Evolutionary conservation across 1,284 basidiomycete genomes (phyloP).

Genomic region (Fomitopsis betulina): DNA sequence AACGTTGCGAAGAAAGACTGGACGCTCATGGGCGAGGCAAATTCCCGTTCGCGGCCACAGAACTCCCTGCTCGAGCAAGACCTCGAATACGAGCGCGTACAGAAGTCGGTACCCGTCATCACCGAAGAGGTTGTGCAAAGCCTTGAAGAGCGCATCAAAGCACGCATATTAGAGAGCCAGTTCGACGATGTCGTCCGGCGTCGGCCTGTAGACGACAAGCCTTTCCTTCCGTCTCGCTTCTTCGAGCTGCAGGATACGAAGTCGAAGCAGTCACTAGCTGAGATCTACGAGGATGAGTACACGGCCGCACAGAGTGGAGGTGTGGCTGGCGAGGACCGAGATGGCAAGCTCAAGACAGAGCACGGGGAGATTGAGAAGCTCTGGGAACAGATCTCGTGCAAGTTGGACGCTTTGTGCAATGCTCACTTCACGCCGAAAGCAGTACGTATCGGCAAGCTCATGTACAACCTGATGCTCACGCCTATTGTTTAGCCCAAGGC

Average conservation of each 20-base stretch:
- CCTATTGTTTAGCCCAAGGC: constrained; percentile 74
- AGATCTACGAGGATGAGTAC: constrained; percentile 96
- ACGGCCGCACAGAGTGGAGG: constrained; percentile 58
- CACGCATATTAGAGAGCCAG: constrained; percentile 79
- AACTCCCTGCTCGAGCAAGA: constrained; percentile 94
- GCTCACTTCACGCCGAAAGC: constrained; percentile 95
- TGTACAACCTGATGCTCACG: constrained; percentile 2
- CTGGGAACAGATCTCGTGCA: constrained; percentile 86
- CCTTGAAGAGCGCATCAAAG: constrained; percentile 91
- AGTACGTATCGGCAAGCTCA: constrained; percentile 40
- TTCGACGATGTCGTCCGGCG: constrained; percentile 93
- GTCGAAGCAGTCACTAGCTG: constrained; percentile 85
- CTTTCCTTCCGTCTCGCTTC: constrained; percentile 87
- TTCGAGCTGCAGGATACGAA: constrained; percentile 90
- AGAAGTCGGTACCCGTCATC: constrained; percentile 84
- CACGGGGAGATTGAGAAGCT: constrained; percentile 81
- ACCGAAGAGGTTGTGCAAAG: constrained; percentile 85
- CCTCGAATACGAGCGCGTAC: constrained; percentile 89
- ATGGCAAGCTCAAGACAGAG: constrained; percentile 86
- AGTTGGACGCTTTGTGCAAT: constrained; percentile 92
- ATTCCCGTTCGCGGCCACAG: constrained; percentile 77
- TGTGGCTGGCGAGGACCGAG: constrained; percentile 66
- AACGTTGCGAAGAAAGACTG: constrained; percentile 79
- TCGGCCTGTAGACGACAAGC: constrained; percentile 74
- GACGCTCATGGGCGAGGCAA: constrained; percentile 91